Evolutionary conservation across 2,329 filamentous ascomycete species (phyloP), one percentile per base, ranked within the genome.

Genomic region (Cryphonectria radicalis): DNA sequence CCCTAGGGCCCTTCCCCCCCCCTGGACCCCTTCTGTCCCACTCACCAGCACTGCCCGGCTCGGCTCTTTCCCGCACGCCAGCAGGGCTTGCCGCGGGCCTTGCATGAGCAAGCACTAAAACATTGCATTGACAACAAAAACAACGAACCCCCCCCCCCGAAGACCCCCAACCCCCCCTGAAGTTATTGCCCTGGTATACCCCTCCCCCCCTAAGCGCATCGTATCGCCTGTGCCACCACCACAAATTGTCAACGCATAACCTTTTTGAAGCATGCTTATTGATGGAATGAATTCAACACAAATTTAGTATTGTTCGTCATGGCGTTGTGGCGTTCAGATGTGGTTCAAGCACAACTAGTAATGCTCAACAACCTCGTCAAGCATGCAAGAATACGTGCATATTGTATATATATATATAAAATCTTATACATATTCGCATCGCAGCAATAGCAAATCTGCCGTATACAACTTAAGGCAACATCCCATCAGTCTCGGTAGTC

Each of bases 401-500:
- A 17, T 46, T 46, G 43, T 17, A n/a, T 50, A 46, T 42, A 42
- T 42, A 14, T 3, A 42, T 14, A 42, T 42, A 46, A n/a, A n/a
- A n/a, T n/a, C n/a, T n/a, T 46, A 46, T 50, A 19, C 10, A n/a
- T n/a, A 5, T n/a, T 22, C 17, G 46, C 8, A 10, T 50, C 17
- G 19, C 19, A n/a, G 46, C 19, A n/a, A n/a, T 10, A n/a, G 19
- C 46, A n/a, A 50, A 50, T 14, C 53, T 5, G 53, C n/a, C n/a
- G 35, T 35, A 3, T 28, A 4, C 28, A n/a, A n/a, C n/a, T n/a
- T n/a, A n/a, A 32, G 75, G 62, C 74, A 35, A n/a, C n/a, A n/a
- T n/a, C n/a, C n/a, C 72, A 28, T 74, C 57, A 66, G 43, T 66
- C 76, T 60, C 89, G 84, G 75, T 93, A 92, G 77, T 95, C 93